Conservation (phyloP, 208 protist genomes). For the Acanthamoeba lenticulata region DNA sequence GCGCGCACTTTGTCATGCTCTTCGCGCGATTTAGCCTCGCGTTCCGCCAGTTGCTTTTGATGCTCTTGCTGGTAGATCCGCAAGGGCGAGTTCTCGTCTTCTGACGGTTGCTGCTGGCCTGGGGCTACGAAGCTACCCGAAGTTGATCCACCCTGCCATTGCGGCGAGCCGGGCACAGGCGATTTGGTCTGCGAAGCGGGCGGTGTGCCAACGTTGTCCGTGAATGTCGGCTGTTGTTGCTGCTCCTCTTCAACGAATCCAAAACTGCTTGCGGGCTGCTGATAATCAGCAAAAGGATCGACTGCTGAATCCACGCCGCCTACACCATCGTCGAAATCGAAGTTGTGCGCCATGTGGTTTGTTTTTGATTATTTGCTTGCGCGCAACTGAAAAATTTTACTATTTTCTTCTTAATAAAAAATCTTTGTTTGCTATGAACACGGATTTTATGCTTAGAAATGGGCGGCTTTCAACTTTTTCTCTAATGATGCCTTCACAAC, state of each 20-base stretch:
- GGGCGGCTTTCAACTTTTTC: background rate
- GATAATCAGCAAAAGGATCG: constrained; percentile 2
- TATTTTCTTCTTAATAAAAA: no score
- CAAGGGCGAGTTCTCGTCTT: constrained; percentile 49
- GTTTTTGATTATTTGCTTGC: no score
- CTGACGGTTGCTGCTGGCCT: background rate
- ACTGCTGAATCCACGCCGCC: background rate
- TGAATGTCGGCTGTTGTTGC: background rate
- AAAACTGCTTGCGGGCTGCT: background rate
- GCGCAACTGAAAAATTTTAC: no score
- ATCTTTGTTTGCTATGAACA: background rate
- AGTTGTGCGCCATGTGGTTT: background rate
- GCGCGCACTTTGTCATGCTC: constrained; percentile 45
- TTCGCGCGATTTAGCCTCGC: background rate
- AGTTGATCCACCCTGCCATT: background rate
- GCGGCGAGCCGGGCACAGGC: background rate
- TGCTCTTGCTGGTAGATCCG: constrained; percentile 35
- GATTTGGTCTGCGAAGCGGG: background rate
- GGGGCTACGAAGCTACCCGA: background rate
- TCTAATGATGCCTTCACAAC: background rate
- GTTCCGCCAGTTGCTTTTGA: constrained; percentile 8
- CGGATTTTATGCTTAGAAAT: no score
- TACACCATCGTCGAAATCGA: constrained; percentile 13
- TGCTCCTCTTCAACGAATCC: background rate
- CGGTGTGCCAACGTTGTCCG: no score